phyloP scores from a whole-genome alignment of 2,329 filamentous ascomycete species.

The Phyllosticta citribraziliensis region DNA sequence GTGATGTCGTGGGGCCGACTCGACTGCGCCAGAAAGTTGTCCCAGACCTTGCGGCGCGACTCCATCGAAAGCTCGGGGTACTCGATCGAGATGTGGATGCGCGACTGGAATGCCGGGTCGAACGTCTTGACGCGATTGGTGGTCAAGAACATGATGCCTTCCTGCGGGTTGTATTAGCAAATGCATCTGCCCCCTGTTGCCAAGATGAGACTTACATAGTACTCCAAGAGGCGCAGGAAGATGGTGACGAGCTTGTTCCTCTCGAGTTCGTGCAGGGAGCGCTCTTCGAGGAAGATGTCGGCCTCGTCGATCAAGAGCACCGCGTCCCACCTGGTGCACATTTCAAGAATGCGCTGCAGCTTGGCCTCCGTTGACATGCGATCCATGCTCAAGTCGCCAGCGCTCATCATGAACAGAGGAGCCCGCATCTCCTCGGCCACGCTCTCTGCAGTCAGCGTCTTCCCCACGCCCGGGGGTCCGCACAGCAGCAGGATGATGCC shows the following conservation, averaged over 20 bases:
- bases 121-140: slow-evolving; percentile 23
- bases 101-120: slow-evolving; percentile 21
- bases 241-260: slow-evolving; percentile 21
- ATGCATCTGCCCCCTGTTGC: neutral
- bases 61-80: slow-evolving; percentile 31
- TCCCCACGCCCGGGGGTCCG: slow-evolving; percentile 45
- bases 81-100: slow-evolving; percentile 27
- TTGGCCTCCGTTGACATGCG: slow-evolving; percentile 33
- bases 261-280: slow-evolving; percentile 20
- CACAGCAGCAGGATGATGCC: slow-evolving; percentile 43
- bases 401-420: slow-evolving; percentile 41
- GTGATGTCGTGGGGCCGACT: slow-evolving; percentile 19
- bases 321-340: slow-evolving; percentile 42
- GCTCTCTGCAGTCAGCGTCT: slow-evolving; percentile 31
- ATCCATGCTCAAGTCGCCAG: slow-evolving; percentile 37
- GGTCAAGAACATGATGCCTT: slow-evolving; percentile 22
- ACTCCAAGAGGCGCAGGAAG: slow-evolving; percentile 32
- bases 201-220: slow-evolving; percentile 19
- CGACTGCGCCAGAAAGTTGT: slow-evolving; percentile 31
- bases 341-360: slow-evolving; percentile 37
- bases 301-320: slow-evolving; percentile 44
- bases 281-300: slow-evolving; percentile 27
- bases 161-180: slow-evolving; percentile 18
- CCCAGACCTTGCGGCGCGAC: slow-evolving; percentile 33
- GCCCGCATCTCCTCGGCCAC: slow-evolving; percentile 42